Evolutionary conservation across 2,329 filamentous ascomycete genomes (phyloP).

Genomic region (Trichophyton benhamiae): DNA sequence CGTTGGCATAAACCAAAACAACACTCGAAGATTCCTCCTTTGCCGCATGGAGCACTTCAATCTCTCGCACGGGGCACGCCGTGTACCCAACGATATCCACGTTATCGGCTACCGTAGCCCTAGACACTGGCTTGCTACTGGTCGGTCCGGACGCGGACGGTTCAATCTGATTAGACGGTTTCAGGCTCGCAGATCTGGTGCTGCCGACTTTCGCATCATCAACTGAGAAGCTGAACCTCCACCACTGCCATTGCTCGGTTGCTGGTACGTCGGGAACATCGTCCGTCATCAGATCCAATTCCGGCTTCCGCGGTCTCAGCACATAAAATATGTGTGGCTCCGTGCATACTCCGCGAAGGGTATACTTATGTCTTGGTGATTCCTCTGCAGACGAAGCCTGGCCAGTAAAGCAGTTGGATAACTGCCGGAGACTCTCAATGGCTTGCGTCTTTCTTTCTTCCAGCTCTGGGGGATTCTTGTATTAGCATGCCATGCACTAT

Average conservation of each 20-base stretch:
- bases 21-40: conserved; percentile 41
- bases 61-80: conserved; percentile 34
- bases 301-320: conserved; percentile 27
- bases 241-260: conserved; percentile 39
- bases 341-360: conserved; percentile 47
- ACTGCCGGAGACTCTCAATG: conserved; percentile 30
- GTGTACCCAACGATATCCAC: conserved; percentile 30
- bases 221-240: conserved; percentile 42
- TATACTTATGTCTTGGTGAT: conserved; percentile 39
- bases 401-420: conserved; percentile 37
- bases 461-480: conserved; percentile 22
- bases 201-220: conserved; percentile 28
- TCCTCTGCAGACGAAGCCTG: conserved; percentile 30
- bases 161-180: neutral
- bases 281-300: conserved; percentile 14
- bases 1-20: conserved; percentile 49
- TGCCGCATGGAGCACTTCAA: conserved; percentile 44
- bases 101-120: conserved; percentile 16
- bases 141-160: neutral
- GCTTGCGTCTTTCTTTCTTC: conserved; percentile 32
- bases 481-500: neutral
- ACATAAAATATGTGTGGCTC: conserved; percentile 47
- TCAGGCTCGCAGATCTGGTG: conserved; percentile 9
- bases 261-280: conserved; percentile 18
- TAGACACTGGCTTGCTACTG: neutral